Conservation (phyloP, 2,329 filamentous ascomycete species). For the Rosellinia necatrix region DNA sequence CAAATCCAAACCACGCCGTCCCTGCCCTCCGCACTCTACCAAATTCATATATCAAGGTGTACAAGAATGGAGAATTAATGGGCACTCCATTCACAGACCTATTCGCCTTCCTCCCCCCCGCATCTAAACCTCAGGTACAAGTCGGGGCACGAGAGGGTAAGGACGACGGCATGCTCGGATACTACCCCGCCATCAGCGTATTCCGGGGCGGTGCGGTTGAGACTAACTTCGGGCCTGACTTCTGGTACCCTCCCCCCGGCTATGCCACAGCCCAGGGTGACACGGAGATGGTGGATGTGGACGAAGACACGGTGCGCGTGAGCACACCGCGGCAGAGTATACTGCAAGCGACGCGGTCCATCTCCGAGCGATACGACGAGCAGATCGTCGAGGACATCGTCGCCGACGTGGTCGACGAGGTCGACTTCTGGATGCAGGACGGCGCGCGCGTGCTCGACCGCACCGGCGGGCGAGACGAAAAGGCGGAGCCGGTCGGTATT, state of each 20-base stretch:
- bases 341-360: constrained; percentile 54
- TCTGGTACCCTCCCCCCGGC: constrained; percentile 78
- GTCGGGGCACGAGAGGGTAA: constrained; percentile 82
- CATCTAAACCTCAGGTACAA: constrained; percentile 73
- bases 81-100: constrained; percentile 89
- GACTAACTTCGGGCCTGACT: constrained; percentile 91
- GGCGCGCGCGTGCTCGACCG: constrained; percentile 56
- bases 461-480: constrained; percentile 49
- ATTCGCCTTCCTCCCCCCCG: constrained; percentile 87
- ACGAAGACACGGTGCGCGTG: constrained; percentile 33
- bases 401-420: constrained; percentile 92
- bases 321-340: constrained; percentile 20
- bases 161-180: constrained; percentile 93
- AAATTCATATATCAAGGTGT: constrained; percentile 82
- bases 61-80: constrained; percentile 87
- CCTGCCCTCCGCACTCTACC: constrained; percentile 85
- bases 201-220: constrained; percentile 91
- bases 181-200: constrained; percentile 91
- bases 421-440: constrained; percentile 84
- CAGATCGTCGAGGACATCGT: constrained; percentile 94
- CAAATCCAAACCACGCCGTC: constrained; percentile 72
- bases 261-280: constrained; percentile 43
- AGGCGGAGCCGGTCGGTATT: constrained; percentile 49
- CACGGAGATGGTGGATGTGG: constrained; percentile 53
- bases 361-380: constrained; percentile 83